Evolutionary conservation across 1,284 basidiomycete species (phyloP).

Genomic region (Vanrija humicola): DNA sequence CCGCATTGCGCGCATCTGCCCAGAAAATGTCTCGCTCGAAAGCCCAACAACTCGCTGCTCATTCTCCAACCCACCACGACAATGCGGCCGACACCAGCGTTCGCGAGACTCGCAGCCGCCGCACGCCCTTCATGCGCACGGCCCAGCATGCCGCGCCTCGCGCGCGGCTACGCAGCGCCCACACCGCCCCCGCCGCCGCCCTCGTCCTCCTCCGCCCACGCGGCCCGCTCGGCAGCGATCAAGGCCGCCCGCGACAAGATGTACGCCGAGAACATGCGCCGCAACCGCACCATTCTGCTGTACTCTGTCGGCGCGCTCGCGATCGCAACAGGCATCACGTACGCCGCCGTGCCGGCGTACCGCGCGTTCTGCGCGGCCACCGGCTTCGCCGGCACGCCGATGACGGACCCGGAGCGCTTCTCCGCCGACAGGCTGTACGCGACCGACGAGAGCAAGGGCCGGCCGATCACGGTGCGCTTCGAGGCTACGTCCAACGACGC

Average conservation of each 20-base stretch:
- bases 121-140: neutral
- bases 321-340: conserved; percentile 75
- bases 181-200: neutral
- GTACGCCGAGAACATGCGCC: conserved; percentile 34
- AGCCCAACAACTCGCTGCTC: neutral
- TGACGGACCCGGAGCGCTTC: conserved; percentile 76
- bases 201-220: neutral
- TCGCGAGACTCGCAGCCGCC: neutral
- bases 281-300: conserved; percentile 34
- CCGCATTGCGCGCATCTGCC: neutral
- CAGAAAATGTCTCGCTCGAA: neutral
- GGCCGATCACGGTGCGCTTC: conserved; percentile 86
- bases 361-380: conserved; percentile 97
- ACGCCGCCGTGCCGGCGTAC: conserved; percentile 95
- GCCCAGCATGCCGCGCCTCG: neutral
- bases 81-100: neutral
- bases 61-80: neutral
- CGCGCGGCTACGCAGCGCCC: neutral
- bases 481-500: conserved; percentile 87
- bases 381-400: conserved; percentile 92
- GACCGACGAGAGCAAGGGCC: conserved; percentile 58
- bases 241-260: conserved; percentile 25
- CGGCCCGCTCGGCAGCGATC: neutral
- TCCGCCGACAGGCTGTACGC: conserved; percentile 76
- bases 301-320: conserved; percentile 58